phyloP scores from a whole-genome alignment of 306 rosid species.

The Ziziphus jujuba region DNA sequence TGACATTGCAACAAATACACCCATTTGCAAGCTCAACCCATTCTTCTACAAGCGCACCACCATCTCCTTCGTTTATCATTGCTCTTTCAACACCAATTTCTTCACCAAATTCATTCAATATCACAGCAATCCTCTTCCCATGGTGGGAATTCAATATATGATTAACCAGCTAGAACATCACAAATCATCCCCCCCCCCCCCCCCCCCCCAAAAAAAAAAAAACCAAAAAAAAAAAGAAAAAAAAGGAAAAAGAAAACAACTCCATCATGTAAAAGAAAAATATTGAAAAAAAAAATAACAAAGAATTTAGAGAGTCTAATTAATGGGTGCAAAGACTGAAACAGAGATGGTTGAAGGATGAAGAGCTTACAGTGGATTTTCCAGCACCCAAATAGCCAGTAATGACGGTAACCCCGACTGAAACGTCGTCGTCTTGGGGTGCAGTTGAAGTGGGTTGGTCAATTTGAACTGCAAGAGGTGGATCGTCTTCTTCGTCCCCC shows the following conservation, averaged over 20 bases:
- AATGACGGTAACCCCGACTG: conserved; percentile 89
- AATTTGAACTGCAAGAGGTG: conserved; percentile 81
- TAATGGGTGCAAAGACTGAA: not conserved
- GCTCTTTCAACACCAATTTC: conserved; percentile 98
- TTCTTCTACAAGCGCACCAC: conserved; percentile 89
- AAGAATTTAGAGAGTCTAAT: not conserved
- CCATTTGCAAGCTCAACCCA: conserved; percentile 99
- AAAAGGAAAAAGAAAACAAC: not conserved
- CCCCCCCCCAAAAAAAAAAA: too few relatives aligned
- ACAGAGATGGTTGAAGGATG: not conserved
- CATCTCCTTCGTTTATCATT: conserved; percentile 92
- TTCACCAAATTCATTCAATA: conserved; percentile 92
- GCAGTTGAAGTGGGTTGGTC: conserved; percentile 15
- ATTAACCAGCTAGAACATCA: conserved; percentile 67
- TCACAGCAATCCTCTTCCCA: conserved; percentile 94
- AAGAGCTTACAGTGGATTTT: conserved; percentile 75
- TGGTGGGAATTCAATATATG: conserved; percentile 74
- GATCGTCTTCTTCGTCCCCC: conserved; percentile 78
- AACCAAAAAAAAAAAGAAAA: too few relatives aligned
- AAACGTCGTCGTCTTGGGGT: conserved; percentile 23
- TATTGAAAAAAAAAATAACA: not conserved
- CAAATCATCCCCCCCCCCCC: conserved; percentile 6
- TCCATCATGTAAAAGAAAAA: not conserved
- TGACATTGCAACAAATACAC: conserved; percentile 85
- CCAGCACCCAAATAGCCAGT: conserved; percentile 98